These are phyloP conservation scores for Tolypocladium cylindrosporum DNA, from an alignment of 2,329 filamentous ascomycete species.

Conservation along the genomic window DNA sequence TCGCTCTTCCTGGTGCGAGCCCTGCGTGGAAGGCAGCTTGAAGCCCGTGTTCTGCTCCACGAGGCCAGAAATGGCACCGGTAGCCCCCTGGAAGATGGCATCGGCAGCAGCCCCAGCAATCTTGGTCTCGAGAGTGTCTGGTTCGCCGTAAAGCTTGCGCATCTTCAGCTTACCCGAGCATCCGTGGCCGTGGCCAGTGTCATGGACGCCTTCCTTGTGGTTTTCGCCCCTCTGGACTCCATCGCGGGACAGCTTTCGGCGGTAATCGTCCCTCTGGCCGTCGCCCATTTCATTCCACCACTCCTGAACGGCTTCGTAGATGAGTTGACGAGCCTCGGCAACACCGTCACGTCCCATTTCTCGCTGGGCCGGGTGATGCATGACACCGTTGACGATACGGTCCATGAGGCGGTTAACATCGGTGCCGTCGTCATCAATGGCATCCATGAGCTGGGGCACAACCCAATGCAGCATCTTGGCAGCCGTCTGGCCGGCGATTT, in stretches of 20 bases:
- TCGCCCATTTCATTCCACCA: slow-evolving; percentile 71
- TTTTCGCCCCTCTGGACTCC: slow-evolving; percentile 72
- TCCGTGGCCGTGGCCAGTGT: slow-evolving; percentile 78
- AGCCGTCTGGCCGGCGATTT: slow-evolving; percentile 75
- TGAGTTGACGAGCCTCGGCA: slow-evolving; percentile 59
- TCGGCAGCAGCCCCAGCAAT: slow-evolving; percentile 46
- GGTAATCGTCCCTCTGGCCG: slow-evolving; percentile 54
- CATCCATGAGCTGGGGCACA: slow-evolving; percentile 79
- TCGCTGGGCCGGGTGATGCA: slow-evolving; percentile 81
- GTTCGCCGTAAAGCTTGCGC: slow-evolving; percentile 51
- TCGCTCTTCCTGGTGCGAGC: slow-evolving; percentile 22
- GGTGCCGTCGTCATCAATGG: slow-evolving; percentile 68
- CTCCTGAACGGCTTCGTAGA: slow-evolving; percentile 70
- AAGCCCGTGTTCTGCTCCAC: slow-evolving; percentile 36
- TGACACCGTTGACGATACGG: slow-evolving; percentile 70
- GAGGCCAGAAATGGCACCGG: slow-evolving; percentile 38
- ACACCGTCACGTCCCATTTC: slow-evolving; percentile 60
- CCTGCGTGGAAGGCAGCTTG: slow-evolving; percentile 22
- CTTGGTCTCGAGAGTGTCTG: slow-evolving; percentile 42
- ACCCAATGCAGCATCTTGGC: slow-evolving; percentile 73
- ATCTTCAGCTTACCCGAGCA: slow-evolving; percentile 71
- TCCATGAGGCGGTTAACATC: slow-evolving; percentile 63
- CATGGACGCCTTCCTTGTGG: slow-evolving; percentile 76
- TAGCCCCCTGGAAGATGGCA: slow-evolving; percentile 47
- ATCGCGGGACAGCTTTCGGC: slow-evolving; percentile 63